Evolutionary conservation across 352 stramenopile genomes (phyloP), one percentile per base, ranked within the genome.

Genomic region (Nothophytophthora sp.): DNA sequence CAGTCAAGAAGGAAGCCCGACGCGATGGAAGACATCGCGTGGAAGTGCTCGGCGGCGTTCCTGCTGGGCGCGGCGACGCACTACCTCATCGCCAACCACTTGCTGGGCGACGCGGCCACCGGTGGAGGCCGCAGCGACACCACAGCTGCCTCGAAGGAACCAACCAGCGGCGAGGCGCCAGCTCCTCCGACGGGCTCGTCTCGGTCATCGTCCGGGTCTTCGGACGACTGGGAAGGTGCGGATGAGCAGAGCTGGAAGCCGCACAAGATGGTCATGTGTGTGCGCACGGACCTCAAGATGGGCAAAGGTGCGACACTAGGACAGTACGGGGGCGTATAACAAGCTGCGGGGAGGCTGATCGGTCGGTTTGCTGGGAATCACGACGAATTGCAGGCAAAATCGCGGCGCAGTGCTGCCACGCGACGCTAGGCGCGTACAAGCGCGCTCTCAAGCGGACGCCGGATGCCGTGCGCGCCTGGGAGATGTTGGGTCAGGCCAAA

Each of bases 221-320:
- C 73, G 4, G 75, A 84, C 15, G 81, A 91, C 24, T 90, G 79
- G 68, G 76, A 90, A 32, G 84, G 68, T 52, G 66, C 68, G 33
- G 81, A 93, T 39, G 71, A 71, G 6, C 53, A 63, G 28, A 75
- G 43, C 50, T 91, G 66, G 73, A 48, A 76, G 50, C 82, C 82
- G 18, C 85, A 95, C 72, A 96, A 96, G 59, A 98, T 98, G 92
- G 88, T 99, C 43, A 79, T 99, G 16, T 96, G 89, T 50, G 96
- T 98, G 58, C 96, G 96, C 57, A 96, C 86, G 27, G 85, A 97
- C 69, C 73, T 99, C 34, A 95, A 92, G 63, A 99, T 99, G 96
- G 90, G 91, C 61, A 98, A 98, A 77, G 96, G 95, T 87, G 84
- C 71, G 68, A n/a, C n/a, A n/a, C n/a, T n/a, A n/a, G n/a, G n/a